Base-by-base conservation (phyloP, 805 yeast genomes). In the Blastobotrys chiropterorum region DNA sequence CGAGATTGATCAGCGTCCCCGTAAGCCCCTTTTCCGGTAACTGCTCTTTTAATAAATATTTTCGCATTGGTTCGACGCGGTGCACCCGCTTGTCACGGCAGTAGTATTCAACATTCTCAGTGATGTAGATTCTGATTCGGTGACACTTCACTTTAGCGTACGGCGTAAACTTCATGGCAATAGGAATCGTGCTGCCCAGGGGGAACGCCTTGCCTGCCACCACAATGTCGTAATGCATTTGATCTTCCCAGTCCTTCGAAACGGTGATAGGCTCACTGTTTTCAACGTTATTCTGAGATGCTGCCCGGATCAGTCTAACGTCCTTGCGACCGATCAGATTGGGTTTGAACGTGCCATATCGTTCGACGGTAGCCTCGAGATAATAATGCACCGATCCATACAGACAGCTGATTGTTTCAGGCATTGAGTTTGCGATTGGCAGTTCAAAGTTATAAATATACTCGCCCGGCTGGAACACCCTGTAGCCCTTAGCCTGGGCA, bases 231-330 rank as follows among this genome's bases (percentile, higher is more conserved):
- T 94, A 94, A 59, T 83, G 83, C 31, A 94, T 68, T 64, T 86
- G 88, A 64, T 87, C 90, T 66, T 92, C 98, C 99, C 99, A 94
- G 58, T 87, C 92, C 54, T 95, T 76, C 22, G 85, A 77, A 38
- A 94, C 89, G 3, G 89, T 86, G 50, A 94, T 92, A 0, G 99
- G 98, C 64, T 94, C 99, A 56, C 85, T 83, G 62, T 86, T 92
- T 65, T 94, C 98, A 20, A 85, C 77, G 41, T 89, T 86, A 39
- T 79, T 79, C 52, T 86, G 90, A 1, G 87, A 75, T 8, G 90
- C 90, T 0, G 90, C 76, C 56, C 99, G 73, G 2, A 94, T 79
- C 15, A 94, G 71, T 1, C 72, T 74, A 1, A 94, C 75, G 1
- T 86, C 86, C 38, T 79, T 65, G 51, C 75, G 73, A 1, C 90